Percentiles rank a stretch among this genome's conserved stretches.
Evolutionary conservation across 1,139 yeast species (phyloP).

Genomic region (Yamadazyma sp.): DNA sequence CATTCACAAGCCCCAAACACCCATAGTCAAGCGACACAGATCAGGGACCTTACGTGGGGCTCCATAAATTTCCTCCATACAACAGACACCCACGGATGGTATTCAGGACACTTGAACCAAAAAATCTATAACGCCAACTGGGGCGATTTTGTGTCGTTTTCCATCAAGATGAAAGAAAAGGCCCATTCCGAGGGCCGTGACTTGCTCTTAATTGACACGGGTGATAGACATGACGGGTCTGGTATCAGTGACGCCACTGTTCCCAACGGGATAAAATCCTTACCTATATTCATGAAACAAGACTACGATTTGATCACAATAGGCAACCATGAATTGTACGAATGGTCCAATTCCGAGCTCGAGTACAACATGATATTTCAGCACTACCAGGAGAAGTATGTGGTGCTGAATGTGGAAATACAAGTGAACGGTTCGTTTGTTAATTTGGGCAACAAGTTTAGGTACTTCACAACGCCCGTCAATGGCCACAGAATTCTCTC

Average conservation of each 20-base stretch:
- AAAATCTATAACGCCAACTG: conserved; percentile 78
- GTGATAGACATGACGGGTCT: conserved; percentile 94
- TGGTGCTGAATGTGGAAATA: conserved; percentile 82
- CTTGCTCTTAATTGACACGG: conserved; percentile 76
- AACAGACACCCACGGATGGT: conserved; percentile 97
- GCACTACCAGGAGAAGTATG: conserved; percentile 63
- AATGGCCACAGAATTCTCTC: conserved; percentile 57
- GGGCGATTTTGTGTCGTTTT: conserved; percentile 87
- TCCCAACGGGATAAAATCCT: conserved; percentile 68
- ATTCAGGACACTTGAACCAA: conserved; percentile 82
- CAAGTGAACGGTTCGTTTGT: conserved; percentile 48
- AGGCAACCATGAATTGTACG: conserved; percentile 91
- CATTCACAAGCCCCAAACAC: not conserved
- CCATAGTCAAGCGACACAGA: not conserved
- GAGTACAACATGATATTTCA: conserved; percentile 64
- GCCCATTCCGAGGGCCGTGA: conserved; percentile 57
- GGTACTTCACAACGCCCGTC: conserved; percentile 64
- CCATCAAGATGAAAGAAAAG: conserved; percentile 43
- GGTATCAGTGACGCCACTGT: conserved; percentile 78
- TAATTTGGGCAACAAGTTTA: conserved; percentile 67
- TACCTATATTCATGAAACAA: conserved; percentile 60
- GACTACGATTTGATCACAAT: conserved; percentile 80
- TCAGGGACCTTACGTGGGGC: conserved; percentile 59
- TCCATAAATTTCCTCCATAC: conserved; percentile 84
- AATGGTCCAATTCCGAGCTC: conserved; percentile 60